These are phyloP conservation scores for Lactarius vividus DNA, from an alignment of 768 basidiomycete genomes.

Conservation along the genomic window DNA sequence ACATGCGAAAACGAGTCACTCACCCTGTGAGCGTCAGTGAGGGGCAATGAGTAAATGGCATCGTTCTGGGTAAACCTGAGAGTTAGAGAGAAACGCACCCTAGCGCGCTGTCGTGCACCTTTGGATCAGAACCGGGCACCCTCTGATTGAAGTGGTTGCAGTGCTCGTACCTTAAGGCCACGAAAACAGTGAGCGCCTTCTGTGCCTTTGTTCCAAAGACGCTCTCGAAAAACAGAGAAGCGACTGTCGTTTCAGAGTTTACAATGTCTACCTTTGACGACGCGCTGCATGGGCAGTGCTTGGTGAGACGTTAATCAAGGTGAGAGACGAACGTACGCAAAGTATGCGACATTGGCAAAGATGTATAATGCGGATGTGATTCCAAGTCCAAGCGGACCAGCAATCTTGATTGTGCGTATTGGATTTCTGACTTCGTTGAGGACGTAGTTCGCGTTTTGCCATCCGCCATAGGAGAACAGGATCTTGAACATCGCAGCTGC, in stretches of 20 bases:
- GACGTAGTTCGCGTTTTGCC: conserved; percentile 59
- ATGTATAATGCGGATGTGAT: conserved; percentile 54
- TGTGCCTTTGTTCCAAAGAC: conserved; percentile 55
- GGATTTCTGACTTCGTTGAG: conserved; percentile 61
- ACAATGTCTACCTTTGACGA: conserved; percentile 49
- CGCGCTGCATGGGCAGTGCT: conserved; percentile 31
- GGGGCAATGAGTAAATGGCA: background rate
- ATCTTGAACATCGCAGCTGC: conserved; percentile 62
- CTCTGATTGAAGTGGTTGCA: background rate
- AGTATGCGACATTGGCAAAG: conserved; percentile 58
- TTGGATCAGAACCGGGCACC: background rate
- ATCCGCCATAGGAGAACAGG: conserved; percentile 46
- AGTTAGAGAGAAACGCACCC: conserved; percentile 30
- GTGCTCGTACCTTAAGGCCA: conserved; percentile 48
- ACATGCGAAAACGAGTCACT: background rate
- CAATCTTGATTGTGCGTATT: conserved; percentile 58
- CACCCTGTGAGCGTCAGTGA: conserved; percentile 7
- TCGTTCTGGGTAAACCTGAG: background rate
- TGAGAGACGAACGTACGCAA: conserved; percentile 38
- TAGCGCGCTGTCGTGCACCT: conserved; percentile 34
- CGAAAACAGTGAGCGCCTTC: conserved; percentile 53
- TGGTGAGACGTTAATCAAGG: background rate
- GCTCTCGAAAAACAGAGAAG: conserved; percentile 55
- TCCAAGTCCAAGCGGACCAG: conserved; percentile 55
- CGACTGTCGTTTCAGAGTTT: conserved; percentile 52